Conservation (phyloP, 495 filamentous ascomycete species). For the Articulospora tetracladia region DNA sequence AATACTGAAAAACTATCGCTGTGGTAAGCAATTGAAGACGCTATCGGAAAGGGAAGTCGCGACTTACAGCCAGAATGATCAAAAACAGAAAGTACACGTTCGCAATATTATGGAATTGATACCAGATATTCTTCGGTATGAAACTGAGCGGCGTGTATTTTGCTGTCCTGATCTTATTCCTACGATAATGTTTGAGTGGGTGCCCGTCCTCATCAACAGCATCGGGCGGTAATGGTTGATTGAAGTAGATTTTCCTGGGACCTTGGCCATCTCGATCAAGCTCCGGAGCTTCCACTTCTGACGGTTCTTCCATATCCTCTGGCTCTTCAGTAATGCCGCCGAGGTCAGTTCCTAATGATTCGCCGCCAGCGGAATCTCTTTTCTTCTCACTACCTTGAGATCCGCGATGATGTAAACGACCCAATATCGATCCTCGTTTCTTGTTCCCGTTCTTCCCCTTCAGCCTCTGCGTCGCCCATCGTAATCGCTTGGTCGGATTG, state of each 20-base stretch:
- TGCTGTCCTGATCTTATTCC: constrained; percentile 97
- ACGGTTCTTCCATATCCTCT: constrained; percentile 29
- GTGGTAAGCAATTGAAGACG: neutral
- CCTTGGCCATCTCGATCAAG: constrained; percentile 29
- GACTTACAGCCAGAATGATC: constrained; percentile 87
- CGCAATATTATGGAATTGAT: constrained; percentile 98
- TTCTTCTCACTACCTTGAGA: constrained; percentile 63
- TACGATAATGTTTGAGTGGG: constrained; percentile 62
- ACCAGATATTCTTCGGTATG: constrained; percentile 94
- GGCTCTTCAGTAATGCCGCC: constrained; percentile 40
- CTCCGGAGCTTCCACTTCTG: constrained; percentile 24
- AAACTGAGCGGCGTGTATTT: constrained; percentile 97
- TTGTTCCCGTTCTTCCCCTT: constrained; percentile 65
- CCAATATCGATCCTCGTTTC: constrained; percentile 83
- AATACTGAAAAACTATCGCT: constrained; percentile 80
- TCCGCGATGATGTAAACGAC: constrained; percentile 63
- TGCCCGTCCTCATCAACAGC: constrained; percentile 80
- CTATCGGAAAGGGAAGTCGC: neutral
- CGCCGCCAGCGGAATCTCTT: constrained; percentile 50
- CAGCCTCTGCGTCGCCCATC: constrained; percentile 92
- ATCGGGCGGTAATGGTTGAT: constrained; percentile 72
- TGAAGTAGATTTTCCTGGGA: constrained; percentile 73
- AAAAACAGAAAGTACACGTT: constrained; percentile 98
- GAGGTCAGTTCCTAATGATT: constrained; percentile 30
- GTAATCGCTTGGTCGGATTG: constrained; percentile 44